Conservation (phyloP, 1,284 basidiomycete species). For the Albatrellus sp. region DNA sequence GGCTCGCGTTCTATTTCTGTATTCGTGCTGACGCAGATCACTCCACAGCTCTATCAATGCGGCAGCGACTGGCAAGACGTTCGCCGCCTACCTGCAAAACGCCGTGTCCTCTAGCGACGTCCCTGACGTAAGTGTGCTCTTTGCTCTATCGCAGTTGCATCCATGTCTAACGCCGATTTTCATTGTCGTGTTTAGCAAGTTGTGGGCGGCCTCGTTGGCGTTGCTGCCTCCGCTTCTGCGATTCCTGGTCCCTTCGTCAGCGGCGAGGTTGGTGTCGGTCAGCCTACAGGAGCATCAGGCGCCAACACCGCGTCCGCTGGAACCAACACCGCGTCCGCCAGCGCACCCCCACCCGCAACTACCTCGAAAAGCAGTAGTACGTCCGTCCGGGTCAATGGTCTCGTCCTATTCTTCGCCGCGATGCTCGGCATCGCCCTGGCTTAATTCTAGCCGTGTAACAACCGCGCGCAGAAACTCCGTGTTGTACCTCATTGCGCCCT, state of each 20-base stretch:
- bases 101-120: conserved; percentile 20
- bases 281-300: conserved; percentile 7
- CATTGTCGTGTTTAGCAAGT: conserved; percentile 20
- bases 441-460: no score
- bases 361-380: no score
- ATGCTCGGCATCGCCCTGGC: no score
- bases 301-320: conserved; percentile 1
- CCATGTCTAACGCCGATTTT: conserved; percentile 1
- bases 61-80: conserved; percentile 31
- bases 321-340: not conserved
- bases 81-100: conserved; percentile 26
- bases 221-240: conserved; percentile 31
- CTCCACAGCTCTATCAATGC: conserved; percentile 38
- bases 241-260: conserved; percentile 24
- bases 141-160: not conserved
- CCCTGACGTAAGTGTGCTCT: conserved; percentile 17
- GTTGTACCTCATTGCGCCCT: no score
- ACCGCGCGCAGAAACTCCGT: no score
- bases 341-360: not conserved
- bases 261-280: conserved; percentile 18
- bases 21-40: conserved; percentile 1
- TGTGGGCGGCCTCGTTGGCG: conserved; percentile 26
- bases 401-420: no score
- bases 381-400: no score
- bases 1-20: not conserved